phyloP scores from a whole-genome alignment of 164 flowering plant genomes.

The Berberis thunbergii region DNA sequence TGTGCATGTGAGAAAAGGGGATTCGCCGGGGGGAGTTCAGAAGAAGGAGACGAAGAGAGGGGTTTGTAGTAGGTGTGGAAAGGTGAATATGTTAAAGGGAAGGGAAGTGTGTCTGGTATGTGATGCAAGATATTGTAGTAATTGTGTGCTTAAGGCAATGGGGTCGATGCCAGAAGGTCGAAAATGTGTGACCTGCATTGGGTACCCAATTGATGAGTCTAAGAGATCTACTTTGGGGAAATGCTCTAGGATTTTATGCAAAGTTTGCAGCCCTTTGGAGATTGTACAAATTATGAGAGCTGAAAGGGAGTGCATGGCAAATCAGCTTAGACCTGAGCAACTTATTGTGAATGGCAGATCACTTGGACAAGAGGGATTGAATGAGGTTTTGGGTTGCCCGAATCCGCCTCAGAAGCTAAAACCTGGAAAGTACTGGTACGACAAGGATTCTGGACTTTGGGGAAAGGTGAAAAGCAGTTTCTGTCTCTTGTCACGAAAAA shows the following conservation, averaged over 20 bases:
- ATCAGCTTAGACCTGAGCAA: constrained; percentile 98
- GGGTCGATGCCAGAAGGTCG: constrained; percentile 99
- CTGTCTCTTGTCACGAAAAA: not conserved
- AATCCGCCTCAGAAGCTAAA: constrained; percentile 79
- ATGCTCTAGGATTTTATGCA: constrained; percentile 61
- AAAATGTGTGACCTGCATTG: constrained; percentile 88
- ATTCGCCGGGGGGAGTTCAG: constrained; percentile 41
- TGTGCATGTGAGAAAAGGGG: constrained; percentile 26
- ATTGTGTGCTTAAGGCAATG: constrained; percentile 95
- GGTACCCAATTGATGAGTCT: constrained; percentile 72
- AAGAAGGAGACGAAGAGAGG: constrained; percentile 47
- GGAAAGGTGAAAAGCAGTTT: constrained; percentile 58
- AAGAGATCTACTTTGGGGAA: constrained; percentile 66
- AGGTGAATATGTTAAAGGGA: constrained; percentile 67
- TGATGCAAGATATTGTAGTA: constrained; percentile 82
- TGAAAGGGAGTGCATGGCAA: constrained; percentile 89
- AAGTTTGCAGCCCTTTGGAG: constrained; percentile 78
- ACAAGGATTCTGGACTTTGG: constrained; percentile 95
- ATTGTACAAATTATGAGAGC: constrained; percentile 93
- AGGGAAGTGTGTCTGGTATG: constrained; percentile 87
- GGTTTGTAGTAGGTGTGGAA: constrained; percentile 75
- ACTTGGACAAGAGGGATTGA: constrained; percentile 80
- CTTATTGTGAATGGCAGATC: constrained; percentile 66
- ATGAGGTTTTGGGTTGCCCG: constrained; percentile 67
- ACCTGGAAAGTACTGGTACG: constrained; percentile 97